Conservation (phyloP, 192 early-diverging fungal species). For the Neocallimastix lanati region DNA sequence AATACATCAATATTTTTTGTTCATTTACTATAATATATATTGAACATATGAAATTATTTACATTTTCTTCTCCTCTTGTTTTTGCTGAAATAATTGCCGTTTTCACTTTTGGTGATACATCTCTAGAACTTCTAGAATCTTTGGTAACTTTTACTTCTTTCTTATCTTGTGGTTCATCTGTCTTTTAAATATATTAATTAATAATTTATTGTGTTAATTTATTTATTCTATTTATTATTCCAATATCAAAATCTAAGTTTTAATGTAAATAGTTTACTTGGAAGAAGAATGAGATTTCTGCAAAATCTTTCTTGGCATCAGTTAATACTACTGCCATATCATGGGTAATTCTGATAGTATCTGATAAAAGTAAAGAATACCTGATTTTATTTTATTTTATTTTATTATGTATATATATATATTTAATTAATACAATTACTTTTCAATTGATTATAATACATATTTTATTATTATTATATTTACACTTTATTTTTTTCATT, state of each 20-base stretch:
- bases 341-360: slow-evolving; percentile 61
- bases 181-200: too few relatives aligned
- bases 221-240: too few relatives aligned
- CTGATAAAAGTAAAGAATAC: slow-evolving; percentile 69
- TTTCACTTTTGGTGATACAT: not conserved
- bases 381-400: too few relatives aligned
- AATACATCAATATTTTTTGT: too few relatives aligned
- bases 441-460: too few relatives aligned
- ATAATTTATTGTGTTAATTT: too few relatives aligned
- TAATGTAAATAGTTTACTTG: too few relatives aligned
- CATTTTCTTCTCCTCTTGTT: slow-evolving; percentile 11
- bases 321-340: slow-evolving; percentile 40
- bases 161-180: slow-evolving; percentile 10
- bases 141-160: slow-evolving; percentile 13
- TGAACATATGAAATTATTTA: too few relatives aligned
- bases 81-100: slow-evolving; percentile 3
- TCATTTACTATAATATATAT: too few relatives aligned
- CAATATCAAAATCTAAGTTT: too few relatives aligned
- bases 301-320: slow-evolving; percentile 15
- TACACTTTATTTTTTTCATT: slow-evolving; percentile 55
- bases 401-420: not conserved
- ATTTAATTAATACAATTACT: too few relatives aligned
- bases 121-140: slow-evolving; percentile 1
- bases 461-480: too few relatives aligned
- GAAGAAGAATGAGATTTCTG: not conserved